Conservation (phyloP, 306 rosid species). For the Cucurbita maxima region DNA sequence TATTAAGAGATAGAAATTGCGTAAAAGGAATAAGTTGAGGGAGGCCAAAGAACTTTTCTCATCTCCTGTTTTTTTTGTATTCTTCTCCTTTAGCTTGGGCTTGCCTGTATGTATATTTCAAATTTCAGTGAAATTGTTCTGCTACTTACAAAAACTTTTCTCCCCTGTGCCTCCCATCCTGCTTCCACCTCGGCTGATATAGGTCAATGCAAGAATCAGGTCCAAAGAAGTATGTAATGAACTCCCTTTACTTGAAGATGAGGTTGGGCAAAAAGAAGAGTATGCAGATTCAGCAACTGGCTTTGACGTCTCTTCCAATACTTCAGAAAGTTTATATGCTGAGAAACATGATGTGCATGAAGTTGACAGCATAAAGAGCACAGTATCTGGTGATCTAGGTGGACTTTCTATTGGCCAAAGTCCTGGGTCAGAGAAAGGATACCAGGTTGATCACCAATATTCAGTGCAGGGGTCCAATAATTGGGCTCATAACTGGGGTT, state of each 20-base stretch:
- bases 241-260: constrained; percentile 46
- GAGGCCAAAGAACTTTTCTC: background rate
- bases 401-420: constrained; percentile 45
- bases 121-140: background rate
- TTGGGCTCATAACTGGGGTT: constrained; percentile 63
- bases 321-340: constrained; percentile 72
- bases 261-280: constrained; percentile 49
- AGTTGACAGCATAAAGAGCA: constrained; percentile 67
- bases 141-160: background rate
- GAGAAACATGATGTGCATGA: constrained; percentile 79
- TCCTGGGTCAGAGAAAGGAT: constrained; percentile 57
- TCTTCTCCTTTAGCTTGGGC: background rate
- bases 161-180: background rate
- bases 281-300: constrained; percentile 66
- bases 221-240: constrained; percentile 49
- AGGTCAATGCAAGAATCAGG: constrained; percentile 58
- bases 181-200: background rate
- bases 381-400: constrained; percentile 52
- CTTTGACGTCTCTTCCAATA: constrained; percentile 74
- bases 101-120: background rate
- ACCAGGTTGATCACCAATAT: constrained; percentile 36
- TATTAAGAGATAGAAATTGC: background rate
- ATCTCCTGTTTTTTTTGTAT: background rate
- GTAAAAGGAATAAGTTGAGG: background rate
- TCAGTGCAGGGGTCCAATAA: constrained; percentile 36